Percentiles rank a stretch among this genome's conserved stretches.
phyloP scores from a whole-genome alignment of 352 stramenopile species.

The Pythium plurisporium region DNA sequence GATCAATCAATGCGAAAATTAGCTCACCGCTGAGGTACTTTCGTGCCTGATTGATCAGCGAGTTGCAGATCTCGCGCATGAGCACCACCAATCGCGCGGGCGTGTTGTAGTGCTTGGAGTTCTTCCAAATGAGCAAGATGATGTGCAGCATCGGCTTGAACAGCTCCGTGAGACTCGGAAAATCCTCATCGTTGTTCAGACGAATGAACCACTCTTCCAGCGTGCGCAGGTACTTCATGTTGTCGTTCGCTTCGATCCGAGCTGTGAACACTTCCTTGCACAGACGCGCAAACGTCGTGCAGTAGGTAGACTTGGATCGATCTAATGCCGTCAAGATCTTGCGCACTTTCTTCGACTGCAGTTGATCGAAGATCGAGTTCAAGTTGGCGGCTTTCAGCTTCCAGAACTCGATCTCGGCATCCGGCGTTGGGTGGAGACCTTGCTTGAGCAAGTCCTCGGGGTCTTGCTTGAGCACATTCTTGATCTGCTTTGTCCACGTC shows the following conservation, averaged over 20 bases:
- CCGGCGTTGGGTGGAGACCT: constrained; percentile 94
- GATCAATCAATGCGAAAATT: constrained; percentile 96
- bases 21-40: constrained; percentile 93
- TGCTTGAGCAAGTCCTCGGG: constrained; percentile 95
- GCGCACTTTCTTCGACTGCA: constrained; percentile 92
- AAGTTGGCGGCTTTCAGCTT: constrained; percentile 95
- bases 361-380: constrained; percentile 94
- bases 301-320: constrained; percentile 96
- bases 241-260: constrained; percentile 96
- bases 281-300: constrained; percentile 93
- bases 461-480: constrained; percentile 97
- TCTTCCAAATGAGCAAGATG: constrained; percentile 99
- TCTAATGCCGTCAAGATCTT: constrained; percentile 95
- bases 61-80: constrained; percentile 98
- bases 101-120: constrained; percentile 99
- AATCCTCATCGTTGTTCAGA: constrained; percentile 94
- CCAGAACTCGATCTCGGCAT: constrained; percentile 98
- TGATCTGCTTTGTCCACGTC: constrained; percentile 99
- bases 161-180: constrained; percentile 86
- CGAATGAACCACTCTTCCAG: constrained; percentile 96
- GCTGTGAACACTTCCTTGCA: constrained; percentile 97
- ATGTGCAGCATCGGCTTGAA: constrained; percentile 99
- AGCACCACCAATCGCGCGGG: constrained; percentile 94
- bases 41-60: constrained; percentile 91
- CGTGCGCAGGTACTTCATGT: constrained; percentile 96